Evolutionary conservation across 2,329 filamentous ascomycete species (phyloP).

Genomic region (Calonectria hawksworthii): DNA sequence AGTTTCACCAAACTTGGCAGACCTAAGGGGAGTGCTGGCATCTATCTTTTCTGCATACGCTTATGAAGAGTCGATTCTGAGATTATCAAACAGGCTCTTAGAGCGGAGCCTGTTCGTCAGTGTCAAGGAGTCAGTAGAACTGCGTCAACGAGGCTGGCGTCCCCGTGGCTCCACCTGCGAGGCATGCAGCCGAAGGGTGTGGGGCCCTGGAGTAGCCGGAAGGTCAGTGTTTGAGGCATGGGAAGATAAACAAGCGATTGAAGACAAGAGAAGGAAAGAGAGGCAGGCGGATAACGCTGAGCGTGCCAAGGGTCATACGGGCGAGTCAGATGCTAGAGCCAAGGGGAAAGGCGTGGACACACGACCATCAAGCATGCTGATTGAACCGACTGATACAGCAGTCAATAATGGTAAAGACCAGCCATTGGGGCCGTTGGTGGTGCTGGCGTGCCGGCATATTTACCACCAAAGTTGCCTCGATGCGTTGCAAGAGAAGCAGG

Average conservation of each 20-base stretch:
- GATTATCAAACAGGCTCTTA: conserved; percentile 86
- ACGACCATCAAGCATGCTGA: conserved; percentile 58
- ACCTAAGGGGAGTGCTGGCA: conserved; percentile 85
- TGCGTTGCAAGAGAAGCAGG: conserved; percentile 69
- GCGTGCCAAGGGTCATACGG: conserved; percentile 55
- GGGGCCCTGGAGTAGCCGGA: conserved; percentile 86
- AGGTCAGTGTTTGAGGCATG: conserved; percentile 84
- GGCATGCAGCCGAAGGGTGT: conserved; percentile 83
- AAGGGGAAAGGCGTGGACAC: conserved; percentile 61
- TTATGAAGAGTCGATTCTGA: conserved; percentile 91
- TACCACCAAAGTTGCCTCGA: conserved; percentile 80
- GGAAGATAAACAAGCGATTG: conserved; percentile 72
- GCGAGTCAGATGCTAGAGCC: conserved; percentile 52
- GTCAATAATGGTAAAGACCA: conserved; percentile 54
- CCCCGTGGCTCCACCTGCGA: conserved; percentile 90
- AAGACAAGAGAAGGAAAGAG: conserved; percentile 61
- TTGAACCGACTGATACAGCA: conserved; percentile 46
- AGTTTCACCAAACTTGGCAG: conserved; percentile 86
- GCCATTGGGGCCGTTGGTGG: conserved; percentile 74
- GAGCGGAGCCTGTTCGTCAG: conserved; percentile 91
- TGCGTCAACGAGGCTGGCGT: conserved; percentile 90
- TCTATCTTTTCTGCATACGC: conserved; percentile 97
- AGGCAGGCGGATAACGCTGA: conserved; percentile 54
- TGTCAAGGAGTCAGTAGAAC: conserved; percentile 79
- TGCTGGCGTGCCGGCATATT: conserved; percentile 79